Conservation (phyloP, 345 rosid species). For the Ceriops tagal region DNA sequence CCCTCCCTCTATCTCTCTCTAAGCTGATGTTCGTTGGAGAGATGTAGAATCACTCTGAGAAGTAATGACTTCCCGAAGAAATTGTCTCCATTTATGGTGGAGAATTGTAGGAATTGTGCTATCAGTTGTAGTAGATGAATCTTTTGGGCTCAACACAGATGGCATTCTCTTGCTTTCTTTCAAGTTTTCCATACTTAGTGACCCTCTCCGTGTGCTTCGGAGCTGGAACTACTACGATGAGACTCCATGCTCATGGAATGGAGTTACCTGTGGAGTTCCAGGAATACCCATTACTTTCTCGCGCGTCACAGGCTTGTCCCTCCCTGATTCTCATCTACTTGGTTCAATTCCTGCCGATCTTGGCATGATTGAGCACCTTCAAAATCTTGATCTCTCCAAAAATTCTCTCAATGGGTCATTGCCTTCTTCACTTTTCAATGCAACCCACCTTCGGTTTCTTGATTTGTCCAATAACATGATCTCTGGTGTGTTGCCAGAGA, state of each 20-base stretch:
- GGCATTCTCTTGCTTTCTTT: slow-evolving; percentile 79
- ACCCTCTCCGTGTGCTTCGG: slow-evolving; percentile 54
- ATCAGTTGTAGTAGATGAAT: slow-evolving; percentile 13
- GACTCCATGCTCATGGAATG: slow-evolving; percentile 81
- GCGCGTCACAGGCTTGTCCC: slow-evolving; percentile 57
- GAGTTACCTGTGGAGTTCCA: slow-evolving; percentile 53
- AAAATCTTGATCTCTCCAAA: slow-evolving; percentile 66
- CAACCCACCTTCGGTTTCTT: slow-evolving; percentile 56
- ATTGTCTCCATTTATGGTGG: slow-evolving; percentile 34
- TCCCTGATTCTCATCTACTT: slow-evolving; percentile 58
- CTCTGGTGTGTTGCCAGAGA: slow-evolving; percentile 55
- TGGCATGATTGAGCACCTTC: slow-evolving; percentile 51
- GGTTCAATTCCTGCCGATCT: slow-evolving; percentile 75
- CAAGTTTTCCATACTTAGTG: slow-evolving; percentile 56
- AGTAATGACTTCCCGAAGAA: slow-evolving; percentile 42
- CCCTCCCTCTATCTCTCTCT: slow-evolving; percentile 7
- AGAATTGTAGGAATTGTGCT: slow-evolving; percentile 19
- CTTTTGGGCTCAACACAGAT: slow-evolving; percentile 56
- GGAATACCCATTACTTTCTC: slow-evolving; percentile 23
- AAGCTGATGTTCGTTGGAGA: slow-evolving; percentile 13
- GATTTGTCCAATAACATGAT: slow-evolving; percentile 69
- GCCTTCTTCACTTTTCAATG: slow-evolving; percentile 52
- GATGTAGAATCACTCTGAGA: slow-evolving; percentile 38
- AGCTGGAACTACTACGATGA: slow-evolving; percentile 58
- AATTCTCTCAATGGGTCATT: slow-evolving; percentile 78